Evolutionary conservation across 2,329 filamentous ascomycete genomes (phyloP), one percentile per base, ranked within the genome.

Genomic region (Monilinia fructigena): DNA sequence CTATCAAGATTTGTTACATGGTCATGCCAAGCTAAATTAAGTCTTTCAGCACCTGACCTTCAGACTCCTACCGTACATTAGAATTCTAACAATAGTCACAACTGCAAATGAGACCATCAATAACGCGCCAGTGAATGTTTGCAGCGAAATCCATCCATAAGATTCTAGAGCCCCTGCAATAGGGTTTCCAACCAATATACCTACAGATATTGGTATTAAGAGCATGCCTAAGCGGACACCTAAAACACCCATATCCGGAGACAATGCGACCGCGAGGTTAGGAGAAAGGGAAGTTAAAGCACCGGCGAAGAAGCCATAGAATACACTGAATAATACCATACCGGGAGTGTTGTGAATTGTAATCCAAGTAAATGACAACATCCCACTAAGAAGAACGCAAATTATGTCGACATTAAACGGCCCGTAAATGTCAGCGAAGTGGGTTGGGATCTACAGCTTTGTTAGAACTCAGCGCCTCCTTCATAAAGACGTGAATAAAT

Each of bases 231-330:
- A 80, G 26, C 89, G 79, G 0, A 87, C 83, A 0, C 89, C 86
- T 0, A 81, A 79, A 8, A 92, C 77, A 0, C 83, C 83, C 55
- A 71, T 45, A 38, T 72, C 70, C 12, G 68, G 68, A 2, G 69
- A 70, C 14, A 73, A 20, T 12, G 28, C 28, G 28, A 28, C 28
- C 28, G 28, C 28, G 4, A 28, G 28, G 28, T 28, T 28, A 28
- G 28, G 28, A 28, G 28, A 28, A 28, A 28, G 28, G 28, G 66
- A 67, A 7, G 90, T 83, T 70, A 87, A 89, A 1, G 84, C 84
- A 14, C 89, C 89, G 0, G 85, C 86, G 45, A 82, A 82, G 74
- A 91, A 90, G n/a, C 89, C 89, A 70, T 89, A 92, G 18, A 90
- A 76, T 23, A 83, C 79, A 16, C 83, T 81, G 74, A 90, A 92